phyloP scores from a whole-genome alignment of 805 yeast genomes.

The Saccharomycopsis sp. region DNA sequence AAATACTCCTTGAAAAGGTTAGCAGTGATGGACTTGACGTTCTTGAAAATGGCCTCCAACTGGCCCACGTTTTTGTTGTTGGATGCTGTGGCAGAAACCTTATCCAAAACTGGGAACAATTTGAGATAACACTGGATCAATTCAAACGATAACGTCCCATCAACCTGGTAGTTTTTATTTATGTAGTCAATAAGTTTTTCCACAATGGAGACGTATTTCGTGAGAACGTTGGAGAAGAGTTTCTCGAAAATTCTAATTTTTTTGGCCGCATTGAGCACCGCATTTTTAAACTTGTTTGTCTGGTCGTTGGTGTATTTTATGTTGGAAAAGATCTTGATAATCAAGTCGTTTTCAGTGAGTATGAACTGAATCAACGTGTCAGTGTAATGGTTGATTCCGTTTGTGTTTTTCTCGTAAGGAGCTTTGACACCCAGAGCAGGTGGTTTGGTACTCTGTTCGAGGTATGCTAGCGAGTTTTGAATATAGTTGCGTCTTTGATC shows the following conservation, averaged over 20 bases:
- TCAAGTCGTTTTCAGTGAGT: constrained; percentile 42
- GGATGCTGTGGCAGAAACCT: constrained; percentile 20
- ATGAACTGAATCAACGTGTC: constrained; percentile 45
- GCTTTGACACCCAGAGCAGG: constrained; percentile 32
- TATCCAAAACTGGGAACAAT: constrained; percentile 29
- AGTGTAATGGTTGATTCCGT: constrained; percentile 49
- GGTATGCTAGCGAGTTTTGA: constrained; percentile 36
- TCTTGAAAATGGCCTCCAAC: constrained; percentile 24
- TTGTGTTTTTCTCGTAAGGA: constrained; percentile 56
- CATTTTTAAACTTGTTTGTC: constrained; percentile 13
- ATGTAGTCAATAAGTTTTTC: constrained; percentile 35
- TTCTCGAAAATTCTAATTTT: constrained; percentile 28
- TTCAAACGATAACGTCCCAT: constrained; percentile 52
- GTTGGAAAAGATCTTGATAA: constrained; percentile 35
- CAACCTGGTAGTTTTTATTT: constrained; percentile 36
- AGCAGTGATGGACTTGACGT: constrained; percentile 26
- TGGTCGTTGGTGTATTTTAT: constrained; percentile 12
- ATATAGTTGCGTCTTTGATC: constrained; percentile 39
- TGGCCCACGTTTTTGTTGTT: constrained; percentile 22
- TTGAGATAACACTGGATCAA: constrained; percentile 42
- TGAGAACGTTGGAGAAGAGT: constrained; percentile 32
- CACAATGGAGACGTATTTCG: constrained; percentile 35
- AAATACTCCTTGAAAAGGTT: constrained; percentile 51
- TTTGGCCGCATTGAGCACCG: constrained; percentile 26
- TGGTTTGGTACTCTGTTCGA: constrained; percentile 42